phyloP scores from a whole-genome alignment of 2,329 filamentous ascomycete species.

The Penicillium sp. region DNA sequence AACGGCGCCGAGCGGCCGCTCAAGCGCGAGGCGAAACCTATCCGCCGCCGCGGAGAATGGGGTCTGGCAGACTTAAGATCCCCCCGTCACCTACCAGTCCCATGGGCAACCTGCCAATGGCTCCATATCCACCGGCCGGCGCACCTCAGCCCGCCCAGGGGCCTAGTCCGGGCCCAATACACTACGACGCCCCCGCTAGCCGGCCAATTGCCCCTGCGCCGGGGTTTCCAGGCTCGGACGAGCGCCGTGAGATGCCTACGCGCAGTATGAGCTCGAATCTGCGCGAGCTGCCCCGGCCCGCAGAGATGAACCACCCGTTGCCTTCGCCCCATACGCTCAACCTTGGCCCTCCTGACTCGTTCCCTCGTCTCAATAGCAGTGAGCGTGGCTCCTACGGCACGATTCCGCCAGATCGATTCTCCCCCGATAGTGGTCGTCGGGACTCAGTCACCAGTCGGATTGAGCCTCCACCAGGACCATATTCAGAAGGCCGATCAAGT shows the following conservation, averaged over 20 bases:
- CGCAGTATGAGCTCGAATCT: constrained; percentile 23
- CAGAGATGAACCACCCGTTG: constrained; percentile 22
- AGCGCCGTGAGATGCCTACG: constrained; percentile 21
- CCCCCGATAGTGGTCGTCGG: constrained; percentile 26
- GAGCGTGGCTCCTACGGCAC: constrained; percentile 24
- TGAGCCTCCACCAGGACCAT: constrained; percentile 22
- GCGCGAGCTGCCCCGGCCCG: constrained; percentile 29
- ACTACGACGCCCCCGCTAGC: constrained; percentile 20
- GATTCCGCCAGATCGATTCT: constrained; percentile 24
- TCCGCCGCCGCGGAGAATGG: constrained; percentile 33
- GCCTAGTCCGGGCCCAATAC: constrained; percentile 9
- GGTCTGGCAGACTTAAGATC: constrained; percentile 27
- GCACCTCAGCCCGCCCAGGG: constrained; percentile 7
- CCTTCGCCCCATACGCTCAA: constrained; percentile 33
- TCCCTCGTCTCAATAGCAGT: constrained; percentile 25
- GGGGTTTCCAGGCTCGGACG: constrained; percentile 10
- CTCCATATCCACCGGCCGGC: constrained; percentile 16
- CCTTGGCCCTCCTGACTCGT: constrained; percentile 28
- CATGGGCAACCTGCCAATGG: constrained; percentile 22
- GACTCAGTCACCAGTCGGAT: constrained; percentile 25
- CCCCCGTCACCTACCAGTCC: constrained; percentile 34
- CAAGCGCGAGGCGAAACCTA: constrained; percentile 41
- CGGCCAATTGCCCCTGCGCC: constrained; percentile 18
- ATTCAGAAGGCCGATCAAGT: constrained; percentile 21
- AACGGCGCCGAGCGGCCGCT: constrained; percentile 38